These are phyloP conservation scores for Trifolium pratense DNA, from an alignment of 306 rosid genomes.

Conservation along the genomic window DNA sequence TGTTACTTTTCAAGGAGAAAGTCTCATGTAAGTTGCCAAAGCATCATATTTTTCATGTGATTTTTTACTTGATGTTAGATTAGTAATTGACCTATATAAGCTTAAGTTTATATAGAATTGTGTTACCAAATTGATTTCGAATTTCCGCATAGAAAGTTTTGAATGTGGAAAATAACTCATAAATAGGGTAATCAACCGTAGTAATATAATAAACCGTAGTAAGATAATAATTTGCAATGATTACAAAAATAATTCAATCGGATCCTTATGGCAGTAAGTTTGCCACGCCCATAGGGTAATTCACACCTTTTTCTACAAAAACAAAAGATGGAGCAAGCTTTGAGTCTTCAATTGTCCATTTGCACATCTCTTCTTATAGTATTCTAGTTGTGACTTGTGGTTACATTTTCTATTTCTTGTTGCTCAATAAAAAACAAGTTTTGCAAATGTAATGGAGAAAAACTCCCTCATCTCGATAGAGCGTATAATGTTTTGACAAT, in stretches of 20 bases:
- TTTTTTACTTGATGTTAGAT: slow-evolving; percentile 29
- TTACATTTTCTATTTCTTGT: slow-evolving; percentile 24
- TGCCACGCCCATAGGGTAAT: too few species aligned
- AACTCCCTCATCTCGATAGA: neutral
- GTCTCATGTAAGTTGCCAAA: slow-evolving; percentile 73
- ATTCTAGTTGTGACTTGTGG: slow-evolving; percentile 5
- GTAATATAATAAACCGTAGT: too few species aligned
- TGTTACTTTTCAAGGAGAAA: slow-evolving; percentile 80
- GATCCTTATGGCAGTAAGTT: neutral
- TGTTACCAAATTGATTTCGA: neutral
- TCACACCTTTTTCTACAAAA: neutral
- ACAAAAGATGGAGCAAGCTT: slow-evolving; percentile 8
- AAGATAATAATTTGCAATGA: slow-evolving; percentile 16
- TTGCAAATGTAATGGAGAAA: slow-evolving; percentile 16
- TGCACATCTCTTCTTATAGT: slow-evolving; percentile 14
- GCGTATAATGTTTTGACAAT: neutral
- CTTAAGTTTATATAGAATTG: slow-evolving; percentile 9
- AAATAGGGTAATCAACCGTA: too few species aligned
- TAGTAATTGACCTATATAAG: slow-evolving; percentile 13
- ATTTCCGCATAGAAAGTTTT: neutral
- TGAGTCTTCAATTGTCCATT: slow-evolving; percentile 16
- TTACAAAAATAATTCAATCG: neutral
- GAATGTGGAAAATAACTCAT: slow-evolving; percentile 10
- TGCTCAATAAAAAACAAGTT: neutral
- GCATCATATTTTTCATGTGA: slow-evolving; percentile 10